phyloP scores from a whole-genome alignment of 306 rosid species.

The Quercus cerris region DNA sequence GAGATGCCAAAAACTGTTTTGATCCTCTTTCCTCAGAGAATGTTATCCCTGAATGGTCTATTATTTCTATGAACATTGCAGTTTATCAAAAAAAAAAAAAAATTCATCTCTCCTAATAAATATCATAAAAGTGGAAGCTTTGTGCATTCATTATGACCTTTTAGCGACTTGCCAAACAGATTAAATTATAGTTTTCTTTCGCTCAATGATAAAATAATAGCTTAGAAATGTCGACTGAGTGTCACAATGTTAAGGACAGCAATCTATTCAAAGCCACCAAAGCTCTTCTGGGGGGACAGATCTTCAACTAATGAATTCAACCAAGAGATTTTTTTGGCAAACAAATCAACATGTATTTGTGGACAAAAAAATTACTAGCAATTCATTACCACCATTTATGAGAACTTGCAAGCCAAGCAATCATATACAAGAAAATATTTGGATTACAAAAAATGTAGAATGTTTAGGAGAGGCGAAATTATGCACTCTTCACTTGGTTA shows the following conservation, averaged over 20 bases:
- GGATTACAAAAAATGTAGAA: background rate
- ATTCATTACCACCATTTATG: background rate
- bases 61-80: too few species aligned
- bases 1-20: too few species aligned
- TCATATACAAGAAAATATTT: background rate
- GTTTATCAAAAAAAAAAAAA: too few species aligned
- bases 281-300: background rate
- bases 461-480: slow-evolving; percentile 34
- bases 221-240: background rate
- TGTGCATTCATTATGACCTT: too few species aligned
- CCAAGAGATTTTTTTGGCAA: background rate
- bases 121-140: too few species aligned
- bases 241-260: background rate
- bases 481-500: slow-evolving; percentile 35
- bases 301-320: background rate
- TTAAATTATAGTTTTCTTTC: too few species aligned
- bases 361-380: background rate
- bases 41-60: too few species aligned
- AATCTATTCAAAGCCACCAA: background rate
- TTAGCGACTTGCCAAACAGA: too few species aligned
- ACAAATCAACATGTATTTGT: background rate
- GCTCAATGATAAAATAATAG: background rate
- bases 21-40: too few species aligned
- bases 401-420: slow-evolving; percentile 11
- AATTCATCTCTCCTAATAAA: too few species aligned